Percentiles rank a stretch among this genome's conserved stretches.
phyloP scores from a whole-genome alignment of 2,329 filamentous ascomycete species.

The Colletotrichum magnum region DNA sequence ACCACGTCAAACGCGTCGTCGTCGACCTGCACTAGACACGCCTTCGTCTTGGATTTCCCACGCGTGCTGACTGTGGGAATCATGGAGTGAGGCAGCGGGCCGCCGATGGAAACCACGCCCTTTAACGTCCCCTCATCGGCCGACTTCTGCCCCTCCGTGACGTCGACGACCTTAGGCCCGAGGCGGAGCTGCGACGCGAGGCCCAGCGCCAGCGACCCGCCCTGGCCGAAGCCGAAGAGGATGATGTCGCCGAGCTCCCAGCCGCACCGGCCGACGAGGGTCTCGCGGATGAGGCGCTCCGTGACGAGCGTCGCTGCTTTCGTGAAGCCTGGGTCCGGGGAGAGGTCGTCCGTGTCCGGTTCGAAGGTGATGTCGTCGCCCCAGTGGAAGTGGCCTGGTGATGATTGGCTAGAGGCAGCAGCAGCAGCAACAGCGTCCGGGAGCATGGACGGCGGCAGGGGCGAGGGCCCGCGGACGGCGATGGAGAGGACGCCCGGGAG shows the following conservation, averaged over 20 bases:
- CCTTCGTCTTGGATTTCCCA: conserved; percentile 73
- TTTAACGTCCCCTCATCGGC: conserved; percentile 53
- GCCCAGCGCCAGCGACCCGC: conserved; percentile 73
- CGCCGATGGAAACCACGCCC: conserved; percentile 76
- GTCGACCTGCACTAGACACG: conserved; percentile 73
- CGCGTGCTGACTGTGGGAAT: conserved; percentile 59
- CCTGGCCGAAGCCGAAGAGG: conserved; percentile 78
- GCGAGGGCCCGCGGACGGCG: conserved; percentile 78
- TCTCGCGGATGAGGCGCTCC: conserved; percentile 64
- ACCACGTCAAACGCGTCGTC: conserved; percentile 74
- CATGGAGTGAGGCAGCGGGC: conserved; percentile 68
- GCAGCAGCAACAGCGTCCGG: conserved; percentile 51
- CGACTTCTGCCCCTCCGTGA: conserved; percentile 42
- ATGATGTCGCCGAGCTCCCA: conserved; percentile 73
- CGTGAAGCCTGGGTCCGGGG: conserved; percentile 73
- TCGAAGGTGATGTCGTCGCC: conserved; percentile 75
- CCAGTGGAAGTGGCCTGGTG: conserved; percentile 69
- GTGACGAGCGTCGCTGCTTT: conserved; percentile 63
- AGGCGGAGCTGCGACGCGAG: conserved; percentile 62
- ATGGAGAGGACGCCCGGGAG: conserved; percentile 85
- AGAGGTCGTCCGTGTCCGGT: conserved; percentile 64
- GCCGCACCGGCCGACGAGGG: conserved; percentile 69
- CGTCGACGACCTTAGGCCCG: conserved; percentile 52
- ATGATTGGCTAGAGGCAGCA: neutral
- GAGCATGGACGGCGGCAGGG: conserved; percentile 77